Percentiles rank a stretch among this genome's conserved stretches.
These are phyloP conservation scores for Mycosphaerella arachidis DNA, from an alignment of 2,329 filamentous ascomycete species.

Conservation along the genomic window DNA sequence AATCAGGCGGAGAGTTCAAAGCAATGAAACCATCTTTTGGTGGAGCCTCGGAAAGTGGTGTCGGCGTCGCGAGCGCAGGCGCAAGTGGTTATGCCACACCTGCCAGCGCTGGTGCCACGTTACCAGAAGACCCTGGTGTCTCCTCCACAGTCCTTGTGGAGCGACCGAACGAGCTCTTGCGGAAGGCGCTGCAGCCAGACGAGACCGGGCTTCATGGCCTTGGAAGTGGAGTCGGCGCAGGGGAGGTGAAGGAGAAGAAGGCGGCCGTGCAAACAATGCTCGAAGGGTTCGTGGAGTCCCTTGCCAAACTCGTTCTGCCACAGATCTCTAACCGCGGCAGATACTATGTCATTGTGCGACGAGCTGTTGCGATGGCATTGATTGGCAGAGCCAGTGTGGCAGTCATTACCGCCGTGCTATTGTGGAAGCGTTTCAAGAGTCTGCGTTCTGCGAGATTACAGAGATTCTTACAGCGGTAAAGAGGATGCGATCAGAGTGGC, in stretches of 20 bases:
- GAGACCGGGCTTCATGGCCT: conserved; percentile 45
- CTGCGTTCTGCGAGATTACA: not conserved
- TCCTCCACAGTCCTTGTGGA: conserved; percentile 15
- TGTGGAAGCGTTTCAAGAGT: conserved; percentile 15
- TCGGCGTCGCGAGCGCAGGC: conserved; percentile 1
- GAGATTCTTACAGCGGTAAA: not conserved
- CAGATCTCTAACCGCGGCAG: conserved; percentile 31
- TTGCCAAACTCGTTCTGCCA: conserved; percentile 23
- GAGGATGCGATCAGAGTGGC: not conserved
- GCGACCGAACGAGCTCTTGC: conserved; percentile 22
- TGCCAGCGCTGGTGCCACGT: not conserved
- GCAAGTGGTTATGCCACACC: not conserved
- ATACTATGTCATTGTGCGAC: conserved; percentile 49
- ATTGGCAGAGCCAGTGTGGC: conserved; percentile 31
- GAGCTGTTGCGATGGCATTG: conserved; percentile 43
- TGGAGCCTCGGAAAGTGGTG: conserved; percentile 22
- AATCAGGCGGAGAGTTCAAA: conserved; percentile 27
- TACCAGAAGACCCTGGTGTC: not conserved
- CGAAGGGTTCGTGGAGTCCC: conserved; percentile 39
- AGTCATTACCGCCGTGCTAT: conserved; percentile 12
- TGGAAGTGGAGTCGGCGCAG: conserved; percentile 39
- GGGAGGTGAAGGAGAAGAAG: conserved; percentile 33
- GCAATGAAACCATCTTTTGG: conserved; percentile 26
- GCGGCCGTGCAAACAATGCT: conserved; percentile 47
- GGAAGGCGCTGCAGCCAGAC: conserved; percentile 18